phyloP scores from a whole-genome alignment of 768 basidiomycete genomes.

The Leccinum barrowsii region DNA sequence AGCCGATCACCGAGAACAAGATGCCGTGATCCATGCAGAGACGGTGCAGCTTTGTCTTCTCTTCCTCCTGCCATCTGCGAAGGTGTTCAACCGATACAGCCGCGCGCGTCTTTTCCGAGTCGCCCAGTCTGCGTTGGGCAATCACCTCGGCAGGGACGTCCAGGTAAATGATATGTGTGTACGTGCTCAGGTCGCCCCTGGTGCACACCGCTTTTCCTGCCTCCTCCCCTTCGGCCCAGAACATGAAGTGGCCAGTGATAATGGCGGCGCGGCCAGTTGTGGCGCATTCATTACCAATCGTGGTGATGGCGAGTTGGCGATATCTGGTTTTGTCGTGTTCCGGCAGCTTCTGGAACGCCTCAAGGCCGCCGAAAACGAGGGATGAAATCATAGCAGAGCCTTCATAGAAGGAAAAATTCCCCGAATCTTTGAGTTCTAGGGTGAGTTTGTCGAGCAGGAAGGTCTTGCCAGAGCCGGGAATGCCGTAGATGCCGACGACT shows the following conservation, averaged over 20 bases:
- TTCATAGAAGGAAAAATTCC: conserved; percentile 13
- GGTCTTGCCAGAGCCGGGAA: conserved; percentile 16
- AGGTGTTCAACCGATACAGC: conserved; percentile 12
- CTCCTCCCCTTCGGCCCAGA: conserved; percentile 15
- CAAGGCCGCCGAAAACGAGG: conserved; percentile 10
- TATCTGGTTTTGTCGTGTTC: conserved; percentile 14
- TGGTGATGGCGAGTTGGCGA: conserved; percentile 11
- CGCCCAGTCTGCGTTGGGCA: conserved; percentile 11
- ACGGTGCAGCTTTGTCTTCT: conserved; percentile 13
- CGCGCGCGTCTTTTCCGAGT: conserved; percentile 7
- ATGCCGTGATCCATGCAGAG: conserved; percentile 15
- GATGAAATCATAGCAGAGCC: conserved; percentile 14
- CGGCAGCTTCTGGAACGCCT: conserved; percentile 11
- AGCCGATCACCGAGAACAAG: conserved; percentile 13
- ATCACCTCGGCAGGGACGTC: conserved; percentile 10
- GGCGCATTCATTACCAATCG: conserved; percentile 9
- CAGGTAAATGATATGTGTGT: conserved; percentile 15
- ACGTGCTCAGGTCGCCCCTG: conserved; percentile 14
- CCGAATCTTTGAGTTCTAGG: conserved; percentile 10
- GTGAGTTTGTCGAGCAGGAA: conserved; percentile 10
- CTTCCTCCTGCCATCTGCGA: conserved; percentile 15
- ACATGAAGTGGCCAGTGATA: conserved; percentile 13
- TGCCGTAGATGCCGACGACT: conserved; percentile 11
- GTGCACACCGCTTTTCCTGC: conserved; percentile 16
- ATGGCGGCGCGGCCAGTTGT: conserved; percentile 9